Base-by-base conservation (phyloP, 306 rosid species). In the Vigna unguiculata region DNA sequence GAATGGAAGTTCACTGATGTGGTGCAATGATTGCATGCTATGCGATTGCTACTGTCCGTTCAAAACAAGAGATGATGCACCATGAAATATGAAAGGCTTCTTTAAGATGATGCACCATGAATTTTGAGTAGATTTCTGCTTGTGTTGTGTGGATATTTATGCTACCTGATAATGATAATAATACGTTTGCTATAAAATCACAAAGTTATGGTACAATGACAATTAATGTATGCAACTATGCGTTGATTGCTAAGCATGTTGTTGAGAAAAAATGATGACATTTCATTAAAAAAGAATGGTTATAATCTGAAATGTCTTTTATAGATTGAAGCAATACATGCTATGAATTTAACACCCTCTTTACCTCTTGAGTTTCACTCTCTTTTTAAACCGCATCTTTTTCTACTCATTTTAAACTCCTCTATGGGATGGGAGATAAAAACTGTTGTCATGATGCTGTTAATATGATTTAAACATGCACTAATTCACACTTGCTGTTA, bases 11-110 rank as follows among this genome's bases (percentile, higher is more conserved):
- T 80, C 59, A 74, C 48, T 38, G 22, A 38, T 55, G 48, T 48
- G 58, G 17, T 77, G 47, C 25, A 68, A 68, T 30, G 17, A 24
- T 43, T 67, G 49, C 8, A 16, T 67, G 3, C 41, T 49, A 68
- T 48, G 55, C 19, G 17, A 46, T 74, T 57, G 36, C 69, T 57
- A 32, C 36, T 22, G 12, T 28, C 28, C 6, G 4, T 10, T n/a
- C 32, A 20, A 62, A 9, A n/a, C 48, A 24, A 40, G 14, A 38
- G 58, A 34, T 49, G 16, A 48, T 36, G 47, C 22, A 14, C 49
- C 12, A 20, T 52, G 69, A 71, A 46, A n/a, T n/a, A n/a, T 22
- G 57, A 24, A 40, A 61, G 21, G 36, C 61, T 78, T 78, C 72
- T 16, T 24, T 25, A 19, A 38, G 58, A 34, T 49, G 16, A 48